Conservation (phyloP, 768 basidiomycete species). For the Russula sp. region DNA sequence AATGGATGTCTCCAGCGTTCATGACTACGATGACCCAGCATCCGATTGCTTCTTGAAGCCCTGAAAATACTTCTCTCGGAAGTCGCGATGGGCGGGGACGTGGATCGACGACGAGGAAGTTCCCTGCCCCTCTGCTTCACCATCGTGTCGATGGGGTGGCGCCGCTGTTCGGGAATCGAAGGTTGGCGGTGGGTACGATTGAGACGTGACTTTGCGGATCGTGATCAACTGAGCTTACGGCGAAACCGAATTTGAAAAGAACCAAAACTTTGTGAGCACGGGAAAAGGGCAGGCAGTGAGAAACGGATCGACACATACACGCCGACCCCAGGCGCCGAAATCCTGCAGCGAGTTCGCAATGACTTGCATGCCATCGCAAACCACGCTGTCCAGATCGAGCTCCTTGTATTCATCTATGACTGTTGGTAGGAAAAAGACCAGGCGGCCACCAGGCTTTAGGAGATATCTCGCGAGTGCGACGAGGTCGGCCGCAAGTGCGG, state of each 20-base stretch:
- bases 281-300: background rate
- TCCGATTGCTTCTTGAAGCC: slow-evolving; percentile 57
- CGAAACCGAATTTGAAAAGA: background rate
- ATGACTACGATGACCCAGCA: background rate
- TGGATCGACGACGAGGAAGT: slow-evolving; percentile 34
- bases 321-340: slow-evolving; percentile 92
- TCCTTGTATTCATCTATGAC: slow-evolving; percentile 89
- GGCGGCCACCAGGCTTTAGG: slow-evolving; percentile 77
- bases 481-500: slow-evolving; percentile 76
- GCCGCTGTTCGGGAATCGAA: slow-evolving; percentile 42
- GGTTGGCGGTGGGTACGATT: slow-evolving; percentile 49
- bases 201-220: slow-evolving; percentile 63
- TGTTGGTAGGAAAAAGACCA: slow-evolving; percentile 95
- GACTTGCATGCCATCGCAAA: slow-evolving; percentile 85
- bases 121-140: slow-evolving; percentile 3
- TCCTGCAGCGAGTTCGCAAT: slow-evolving; percentile 87
- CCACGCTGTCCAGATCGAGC: slow-evolving; percentile 73
- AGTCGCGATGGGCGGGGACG: slow-evolving; percentile 84
- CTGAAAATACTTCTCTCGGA: slow-evolving; percentile 83
- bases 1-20: background rate
- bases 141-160: background rate
- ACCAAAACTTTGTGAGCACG: background rate
- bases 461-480: slow-evolving; percentile 78
- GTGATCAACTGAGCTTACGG: slow-evolving; percentile 74
- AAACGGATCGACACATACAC: slow-evolving; percentile 53